Base-by-base conservation (phyloP, 2,329 filamentous ascomycete genomes). In the Verticillium isaacii region DNA sequence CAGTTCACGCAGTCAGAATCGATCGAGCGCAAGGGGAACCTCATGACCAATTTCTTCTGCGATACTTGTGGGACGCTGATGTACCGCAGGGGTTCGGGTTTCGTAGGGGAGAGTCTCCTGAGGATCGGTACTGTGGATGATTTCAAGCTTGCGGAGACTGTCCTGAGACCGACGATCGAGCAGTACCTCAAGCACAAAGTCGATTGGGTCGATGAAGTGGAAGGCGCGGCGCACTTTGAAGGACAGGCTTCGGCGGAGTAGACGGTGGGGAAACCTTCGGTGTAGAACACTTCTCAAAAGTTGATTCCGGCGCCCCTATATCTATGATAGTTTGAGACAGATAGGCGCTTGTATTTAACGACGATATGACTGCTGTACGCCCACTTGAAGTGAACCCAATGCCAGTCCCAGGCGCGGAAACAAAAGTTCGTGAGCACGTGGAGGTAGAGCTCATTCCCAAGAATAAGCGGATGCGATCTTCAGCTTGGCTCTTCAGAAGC, bases 51-150 rank as follows among this genome's bases (percentile, higher is more conserved):
- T 66, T 36, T 36, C 34, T 36, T 36, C 1, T 36, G 34, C 34
- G 7, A 2, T 11, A 36, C 34, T 11, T 36, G 34, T 14, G 34
- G 34, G 8, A 8, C 34, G 14, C 34, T 36, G 9, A 36, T 36
- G 34, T 36, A 36, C 66, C 78, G 86, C 1, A 70, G 78, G 9
- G 73, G 79, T 14, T 67, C 72, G 1, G 73, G 68, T 0, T 81
- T 76, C 59, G 82, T 83, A 0, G 82, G 76, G 0, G 62, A 63
- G 57, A 81, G 71, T 37, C 80, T 88, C 57, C 60, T 84, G 63
- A 73, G 86, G 0, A 79, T 86, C 59, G 87, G 87, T 0, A 88
- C 83, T 0, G 80, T 89, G 2, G 86, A 89, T 69, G 86, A 89
- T 71, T 85, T 85, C 60, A 71, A 68, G 59, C 67, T 89, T 58